Evolutionary conservation across 345 rosid genomes (phyloP).

Genomic region (Eucalyptus sp.): DNA sequence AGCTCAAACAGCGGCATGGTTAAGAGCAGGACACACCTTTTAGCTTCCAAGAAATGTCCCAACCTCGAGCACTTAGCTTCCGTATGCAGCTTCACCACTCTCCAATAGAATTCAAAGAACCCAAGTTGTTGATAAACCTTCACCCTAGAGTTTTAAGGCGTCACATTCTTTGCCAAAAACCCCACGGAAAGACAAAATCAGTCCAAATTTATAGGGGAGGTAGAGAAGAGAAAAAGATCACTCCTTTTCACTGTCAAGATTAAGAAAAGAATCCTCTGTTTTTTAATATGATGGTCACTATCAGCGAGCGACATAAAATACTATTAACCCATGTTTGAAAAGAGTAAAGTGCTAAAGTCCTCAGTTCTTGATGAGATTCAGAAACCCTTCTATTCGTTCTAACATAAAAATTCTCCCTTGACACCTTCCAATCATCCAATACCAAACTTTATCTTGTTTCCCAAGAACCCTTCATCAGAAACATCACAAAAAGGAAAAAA

Average conservation of each 20-base stretch:
- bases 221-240: not conserved
- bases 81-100: not conserved
- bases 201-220: not conserved
- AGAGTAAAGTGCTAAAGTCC: not conserved
- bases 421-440: not conserved
- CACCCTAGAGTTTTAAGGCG: not conserved
- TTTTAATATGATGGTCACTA: not conserved
- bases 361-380: not conserved
- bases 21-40: not conserved
- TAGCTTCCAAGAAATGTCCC: not conserved
- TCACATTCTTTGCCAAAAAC: not conserved
- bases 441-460: not conserved
- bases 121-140: not conserved
- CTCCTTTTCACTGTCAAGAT: not conserved
- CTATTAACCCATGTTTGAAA: not conserved
- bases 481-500: not conserved
- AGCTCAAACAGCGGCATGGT: constrained; percentile 88
- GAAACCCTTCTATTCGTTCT: not conserved
- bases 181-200: not conserved
- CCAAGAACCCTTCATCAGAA: not conserved
- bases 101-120: not conserved
- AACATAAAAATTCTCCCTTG: not conserved
- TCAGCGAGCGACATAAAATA: not conserved
- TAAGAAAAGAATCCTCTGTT: not conserved
- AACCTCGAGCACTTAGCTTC: not conserved